Evolutionary conservation across 306 rosid genomes (phyloP).

Genomic region (Abrus pulchellus): DNA sequence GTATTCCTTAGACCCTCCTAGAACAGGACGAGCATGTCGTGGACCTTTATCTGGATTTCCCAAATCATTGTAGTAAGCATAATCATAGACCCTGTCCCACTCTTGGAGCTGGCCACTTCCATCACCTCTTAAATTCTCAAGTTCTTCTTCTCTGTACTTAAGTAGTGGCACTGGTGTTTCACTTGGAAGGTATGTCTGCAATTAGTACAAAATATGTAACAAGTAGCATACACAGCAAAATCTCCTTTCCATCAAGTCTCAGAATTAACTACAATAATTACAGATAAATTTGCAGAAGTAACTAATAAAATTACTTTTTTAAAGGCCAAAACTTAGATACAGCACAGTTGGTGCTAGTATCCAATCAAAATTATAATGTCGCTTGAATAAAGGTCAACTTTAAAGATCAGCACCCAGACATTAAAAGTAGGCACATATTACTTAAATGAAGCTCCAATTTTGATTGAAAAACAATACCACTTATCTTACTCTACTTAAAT

Average conservation of each 20-base stretch:
- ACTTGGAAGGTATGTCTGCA: conserved; percentile 74
- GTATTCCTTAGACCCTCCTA: conserved; percentile 71
- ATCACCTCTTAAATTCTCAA: conserved; percentile 71
- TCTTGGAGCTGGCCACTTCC: conserved; percentile 68
- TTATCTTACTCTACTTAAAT: too few species aligned
- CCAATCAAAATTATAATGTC: too few species aligned
- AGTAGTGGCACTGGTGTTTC: conserved; percentile 68
- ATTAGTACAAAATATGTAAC: conserved; percentile 23
- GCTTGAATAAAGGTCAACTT: too few species aligned
- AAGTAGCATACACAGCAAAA: conserved; percentile 3
- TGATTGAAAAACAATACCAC: too few species aligned
- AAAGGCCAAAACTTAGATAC: too few species aligned
- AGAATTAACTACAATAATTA: neutral
- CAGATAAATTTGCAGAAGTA: neutral
- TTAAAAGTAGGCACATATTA: too few species aligned
- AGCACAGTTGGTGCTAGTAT: too few species aligned
- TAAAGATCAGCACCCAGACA: too few species aligned
- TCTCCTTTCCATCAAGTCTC: conserved; percentile 10
- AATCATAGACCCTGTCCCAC: conserved; percentile 87
- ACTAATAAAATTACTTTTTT: neutral
- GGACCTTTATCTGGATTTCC: conserved; percentile 64
- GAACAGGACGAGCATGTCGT: conserved; percentile 65
- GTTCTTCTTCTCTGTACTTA: conserved; percentile 72
- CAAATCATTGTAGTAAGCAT: conserved; percentile 76
- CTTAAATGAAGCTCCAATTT: too few species aligned